Conservation (phyloP, 1,139 yeast genomes). For the Ashbya aceris region DNA sequence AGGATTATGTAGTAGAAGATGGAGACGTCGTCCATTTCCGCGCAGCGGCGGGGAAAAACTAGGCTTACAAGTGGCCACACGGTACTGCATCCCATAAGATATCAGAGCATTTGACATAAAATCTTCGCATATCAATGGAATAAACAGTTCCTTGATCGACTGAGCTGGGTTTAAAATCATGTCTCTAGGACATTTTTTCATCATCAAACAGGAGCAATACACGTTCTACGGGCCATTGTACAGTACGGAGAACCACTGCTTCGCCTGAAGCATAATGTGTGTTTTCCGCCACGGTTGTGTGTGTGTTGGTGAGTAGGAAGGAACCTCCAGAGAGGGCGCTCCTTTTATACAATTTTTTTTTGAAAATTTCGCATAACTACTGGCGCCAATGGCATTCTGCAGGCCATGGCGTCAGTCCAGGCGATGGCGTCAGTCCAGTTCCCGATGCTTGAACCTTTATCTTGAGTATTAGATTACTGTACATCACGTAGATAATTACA, state of each 20-base stretch:
- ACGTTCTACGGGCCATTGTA: background rate
- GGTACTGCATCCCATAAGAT: conserved; percentile 5
- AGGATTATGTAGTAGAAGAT: conserved; percentile 63
- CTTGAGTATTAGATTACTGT: conserved; percentile 4
- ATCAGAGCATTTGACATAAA: conserved; percentile 35
- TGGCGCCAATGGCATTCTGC: no score
- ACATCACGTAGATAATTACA: conserved; percentile 3
- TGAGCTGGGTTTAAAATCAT: conserved; percentile 43
- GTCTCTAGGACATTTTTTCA: conserved; percentile 34
- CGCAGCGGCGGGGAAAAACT: conserved; percentile 34
- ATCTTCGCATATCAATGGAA: conserved; percentile 34
- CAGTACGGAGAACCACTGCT: background rate
- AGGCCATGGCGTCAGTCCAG: no score
- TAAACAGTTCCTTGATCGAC: conserved; percentile 25
- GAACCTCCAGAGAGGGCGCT: no score
- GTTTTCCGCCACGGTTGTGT: no score
- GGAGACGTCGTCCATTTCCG: conserved; percentile 67
- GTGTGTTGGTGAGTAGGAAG: no score
- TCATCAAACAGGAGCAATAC: conserved; percentile 23
- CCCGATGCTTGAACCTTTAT: background rate
- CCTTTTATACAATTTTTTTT: no score
- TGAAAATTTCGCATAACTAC: no score
- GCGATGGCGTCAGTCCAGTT: no score
- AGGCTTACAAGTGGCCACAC: background rate
- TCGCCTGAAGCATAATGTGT: conserved; percentile 3